Evolutionary conservation across 805 yeast genomes (phyloP), one percentile per base, ranked within the genome.

Genomic region (Yarrowia bubula): DNA sequence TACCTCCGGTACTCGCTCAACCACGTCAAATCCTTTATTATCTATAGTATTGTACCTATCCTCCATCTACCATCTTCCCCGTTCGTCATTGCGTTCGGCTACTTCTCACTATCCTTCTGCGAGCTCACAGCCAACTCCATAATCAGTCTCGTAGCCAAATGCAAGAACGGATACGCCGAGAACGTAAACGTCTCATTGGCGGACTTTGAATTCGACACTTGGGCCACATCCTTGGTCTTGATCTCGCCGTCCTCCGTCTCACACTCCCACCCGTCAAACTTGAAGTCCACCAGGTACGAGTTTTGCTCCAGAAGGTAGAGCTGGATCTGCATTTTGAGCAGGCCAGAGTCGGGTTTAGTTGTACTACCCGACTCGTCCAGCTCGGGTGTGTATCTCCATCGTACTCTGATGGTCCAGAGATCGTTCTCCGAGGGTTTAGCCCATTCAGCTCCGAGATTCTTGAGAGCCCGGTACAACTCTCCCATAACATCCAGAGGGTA

Each of bases 401-500:
- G 85, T 15, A 93, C 98, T 70, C 90, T 83, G 66, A 93, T 93
- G 0, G 97, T 93, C 98, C 98, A 93, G 61, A 92, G 79, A 71
- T 92, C 97, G 72, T 92, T 97, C 70, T 92, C 97, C 0, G 92
- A 84, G 7, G 98, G 98, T 70, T 88, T 87, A 9, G 95, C 90
- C 98, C 98, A 95, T 75, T 95, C 98, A 0, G 98, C 98, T 1
- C 97, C 98, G 64, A 95, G 79, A 71, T 90, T 91, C 76, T 90
- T 90, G 73, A 95, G 80, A 1, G 98, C 98, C 53, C 97, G 82
- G 77, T 95, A 95, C 48, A 95, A 92, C 75, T 95, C 99, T 32
- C 98, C 97, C 98, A 95, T 95, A 3, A 95, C 99, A 75, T 95
- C 99, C 70, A 95, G 80, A 38, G 99, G 98, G 74, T 95, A 95